Percentiles rank a stretch among this genome's conserved stretches.
phyloP scores from a whole-genome alignment of 257 asterid species.

The Nicotiana tabacum region DNA sequence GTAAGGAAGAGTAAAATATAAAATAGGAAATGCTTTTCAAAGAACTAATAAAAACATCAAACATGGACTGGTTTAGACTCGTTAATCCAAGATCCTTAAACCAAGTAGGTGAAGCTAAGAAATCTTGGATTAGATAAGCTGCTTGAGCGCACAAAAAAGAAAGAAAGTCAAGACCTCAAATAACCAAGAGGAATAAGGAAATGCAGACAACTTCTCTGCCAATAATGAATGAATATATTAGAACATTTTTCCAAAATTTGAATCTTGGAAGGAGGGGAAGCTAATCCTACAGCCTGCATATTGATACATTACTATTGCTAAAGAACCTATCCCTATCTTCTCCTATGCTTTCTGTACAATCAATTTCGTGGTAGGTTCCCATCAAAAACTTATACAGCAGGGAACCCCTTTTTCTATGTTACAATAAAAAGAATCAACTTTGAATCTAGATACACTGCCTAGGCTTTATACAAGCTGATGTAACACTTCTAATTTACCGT shows the following conservation, averaged over 20 bases:
- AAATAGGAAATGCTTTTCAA: not conserved
- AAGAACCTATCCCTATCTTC: not conserved
- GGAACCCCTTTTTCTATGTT: slow-evolving; percentile 31
- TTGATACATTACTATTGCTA: slow-evolving; percentile 5
- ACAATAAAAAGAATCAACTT: slow-evolving; percentile 12
- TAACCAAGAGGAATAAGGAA: not conserved
- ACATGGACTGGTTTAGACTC: not conserved
- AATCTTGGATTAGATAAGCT: not conserved
- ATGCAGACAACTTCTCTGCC: not conserved
- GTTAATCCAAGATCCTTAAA: not conserved
- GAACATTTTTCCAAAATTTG: slow-evolving; percentile 7
- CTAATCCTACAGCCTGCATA: slow-evolving; percentile 29
- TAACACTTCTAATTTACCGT: slow-evolving; percentile 14
- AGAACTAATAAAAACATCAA: not conserved
- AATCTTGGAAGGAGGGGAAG: slow-evolving; percentile 6
- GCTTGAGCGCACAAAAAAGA: not conserved
- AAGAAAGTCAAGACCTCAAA: not conserved
- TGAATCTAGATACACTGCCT: not conserved
- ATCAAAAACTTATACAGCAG: slow-evolving; percentile 20
- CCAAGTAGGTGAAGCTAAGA: not conserved
- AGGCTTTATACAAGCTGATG: slow-evolving; percentile 12
- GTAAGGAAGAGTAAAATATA: not conserved
- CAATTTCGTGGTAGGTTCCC: slow-evolving; percentile 35
- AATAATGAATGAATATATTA: not conserved
- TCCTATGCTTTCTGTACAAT: slow-evolving; percentile 43